These are phyloP conservation scores for Ophiostoma populinum DNA, from an alignment of 2,329 filamentous ascomycete species.

Conservation along the genomic window DNA sequence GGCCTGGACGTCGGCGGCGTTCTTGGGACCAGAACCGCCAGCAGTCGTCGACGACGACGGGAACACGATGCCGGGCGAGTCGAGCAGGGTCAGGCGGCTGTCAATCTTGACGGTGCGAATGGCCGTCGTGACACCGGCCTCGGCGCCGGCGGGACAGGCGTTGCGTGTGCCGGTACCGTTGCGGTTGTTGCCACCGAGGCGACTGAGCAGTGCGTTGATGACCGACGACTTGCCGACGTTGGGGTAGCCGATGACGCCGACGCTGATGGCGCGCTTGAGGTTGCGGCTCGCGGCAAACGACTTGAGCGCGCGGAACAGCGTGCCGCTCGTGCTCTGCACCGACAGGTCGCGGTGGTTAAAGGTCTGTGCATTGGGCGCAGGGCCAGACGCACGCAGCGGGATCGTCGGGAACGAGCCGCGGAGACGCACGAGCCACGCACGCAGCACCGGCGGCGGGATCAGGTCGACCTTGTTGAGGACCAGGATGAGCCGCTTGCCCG, in stretches of 20 bases:
- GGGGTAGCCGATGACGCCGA: slow-evolving; percentile 88
- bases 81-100: slow-evolving; percentile 81
- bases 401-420: slow-evolving; percentile 83
- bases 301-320: slow-evolving; percentile 79
- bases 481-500: slow-evolving; percentile 67
- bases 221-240: slow-evolving; percentile 95
- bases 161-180: slow-evolving; percentile 33
- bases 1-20: slow-evolving; percentile 56
- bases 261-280: slow-evolving; percentile 75
- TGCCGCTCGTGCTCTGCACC: slow-evolving; percentile 67
- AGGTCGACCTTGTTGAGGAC: slow-evolving; percentile 94
- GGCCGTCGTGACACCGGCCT: slow-evolving; percentile 81
- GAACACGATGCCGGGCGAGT: slow-evolving; percentile 91
- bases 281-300: slow-evolving; percentile 69
- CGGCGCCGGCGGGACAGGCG: slow-evolving; percentile 75
- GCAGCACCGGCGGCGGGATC: slow-evolving; percentile 64
- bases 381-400: slow-evolving; percentile 67
- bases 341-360: slow-evolving; percentile 88
- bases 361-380: slow-evolving; percentile 70
- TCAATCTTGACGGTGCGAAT: slow-evolving; percentile 86
- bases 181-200: slow-evolving; percentile 49
- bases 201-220: slow-evolving; percentile 77
- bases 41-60: slow-evolving; percentile 42
- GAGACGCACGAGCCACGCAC: slow-evolving; percentile 69
- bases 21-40: slow-evolving; percentile 34